These are phyloP conservation scores for Mucor mucedo DNA, from an alignment of 371 early-diverging fungal species.

Conservation along the genomic window DNA sequence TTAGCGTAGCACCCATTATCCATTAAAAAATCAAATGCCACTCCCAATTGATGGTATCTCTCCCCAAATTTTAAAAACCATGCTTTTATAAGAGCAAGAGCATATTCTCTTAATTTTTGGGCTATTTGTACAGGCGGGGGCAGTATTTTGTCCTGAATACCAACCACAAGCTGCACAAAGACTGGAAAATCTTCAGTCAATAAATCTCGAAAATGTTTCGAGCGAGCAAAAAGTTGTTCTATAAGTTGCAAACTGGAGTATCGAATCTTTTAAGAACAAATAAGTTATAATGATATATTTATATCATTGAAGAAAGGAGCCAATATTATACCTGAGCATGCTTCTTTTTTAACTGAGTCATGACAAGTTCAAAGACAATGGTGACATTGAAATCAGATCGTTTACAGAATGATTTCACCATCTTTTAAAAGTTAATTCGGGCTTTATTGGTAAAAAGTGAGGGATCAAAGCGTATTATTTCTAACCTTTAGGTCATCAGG, in stretches of 20 bases:
- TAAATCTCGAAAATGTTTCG: conserved; percentile 66
- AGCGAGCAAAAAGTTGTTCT: conserved; percentile 69
- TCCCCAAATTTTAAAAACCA: conserved; percentile 67
- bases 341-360: conserved; percentile 60
- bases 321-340: conserved; percentile 65
- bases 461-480: neutral
- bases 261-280: conserved; percentile 54
- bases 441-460: neutral
- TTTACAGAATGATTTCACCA: conserved; percentile 63
- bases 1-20: conserved; percentile 30
- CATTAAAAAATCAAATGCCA: conserved; percentile 63
- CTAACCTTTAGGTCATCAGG: conserved; percentile 37
- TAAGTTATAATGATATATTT: neutral
- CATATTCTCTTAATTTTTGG: conserved; percentile 52
- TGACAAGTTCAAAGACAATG: conserved; percentile 48
- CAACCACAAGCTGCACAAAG: conserved; percentile 60
- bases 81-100: conserved; percentile 55
- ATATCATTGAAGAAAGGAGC: neutral
- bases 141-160: conserved; percentile 57
- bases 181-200: conserved; percentile 59
- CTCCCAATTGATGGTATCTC: conserved; percentile 52
- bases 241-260: conserved; percentile 66
- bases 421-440: conserved; percentile 5
- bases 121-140: conserved; percentile 67
- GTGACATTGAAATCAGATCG: conserved; percentile 48